Evolutionary conservation across 345 rosid genomes (phyloP), one percentile per base, ranked within the genome.

Genomic region (Rubroshorea leprosula): DNA sequence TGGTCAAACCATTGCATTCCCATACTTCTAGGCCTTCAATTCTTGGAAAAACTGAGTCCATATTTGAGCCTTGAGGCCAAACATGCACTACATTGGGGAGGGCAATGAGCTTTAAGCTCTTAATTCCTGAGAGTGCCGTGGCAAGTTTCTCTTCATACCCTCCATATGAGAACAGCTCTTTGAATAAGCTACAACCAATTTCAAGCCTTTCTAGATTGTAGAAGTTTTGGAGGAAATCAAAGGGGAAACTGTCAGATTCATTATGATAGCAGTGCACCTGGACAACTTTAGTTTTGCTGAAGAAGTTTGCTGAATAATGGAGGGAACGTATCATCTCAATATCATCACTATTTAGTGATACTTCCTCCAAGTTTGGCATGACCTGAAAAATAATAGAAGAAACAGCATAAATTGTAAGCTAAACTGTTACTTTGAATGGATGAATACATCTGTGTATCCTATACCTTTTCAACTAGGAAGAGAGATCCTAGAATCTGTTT

Each of bases 231-330:
- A 62, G 15, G 45, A 62, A 62, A 41, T 29, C 44, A 10, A 53
- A 44, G 1, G 66, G 66, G 0, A 51, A 16, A 26, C 26, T 26
- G 44, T 15, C 66, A 14, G 52, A n/a, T 18, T 62, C 66, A 17
- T 13, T 29, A 45, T 43, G 66, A 54, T 23, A 62, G 39, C 66
- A 62, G 24, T 62, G 66, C 58, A 62, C 58, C 15, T 25, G 52
- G 13, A 62, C 58, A 8, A 25, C 20, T 25, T 43, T 24, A 19
- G 45, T 21, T n/a, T 46, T 54, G 52, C 29, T 21, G 13, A 62
- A 52, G 0, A 62, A 39, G 44, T 27, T 12, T 23, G 39, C 58
- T 15, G 17, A 45, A 27, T 26, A 62, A 10, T 18, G 25, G 15
- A n/a, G n/a, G 2, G 11, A 0, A 21, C 21, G 18, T 23, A 62